Evolutionary conservation across 2,329 filamentous ascomycete genomes (phyloP).

Genomic region (Ceratocystis colombiana): DNA sequence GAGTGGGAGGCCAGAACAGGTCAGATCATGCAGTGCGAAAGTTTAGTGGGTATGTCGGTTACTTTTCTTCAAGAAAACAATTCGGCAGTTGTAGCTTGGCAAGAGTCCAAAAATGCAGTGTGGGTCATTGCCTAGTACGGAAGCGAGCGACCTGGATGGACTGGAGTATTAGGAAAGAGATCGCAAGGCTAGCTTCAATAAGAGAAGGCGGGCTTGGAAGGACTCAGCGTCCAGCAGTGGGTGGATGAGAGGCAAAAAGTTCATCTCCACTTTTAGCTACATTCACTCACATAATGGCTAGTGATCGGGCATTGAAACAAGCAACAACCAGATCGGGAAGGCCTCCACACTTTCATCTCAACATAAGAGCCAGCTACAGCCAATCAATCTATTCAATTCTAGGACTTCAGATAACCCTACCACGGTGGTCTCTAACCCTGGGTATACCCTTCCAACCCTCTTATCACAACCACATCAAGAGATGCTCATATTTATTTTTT

Average conservation of each 20-base stretch:
- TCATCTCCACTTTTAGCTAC: not conserved
- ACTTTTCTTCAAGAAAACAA: not conserved
- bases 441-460: not conserved
- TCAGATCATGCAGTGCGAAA: not conserved
- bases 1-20: not conserved
- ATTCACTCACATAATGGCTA: not conserved
- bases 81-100: not conserved
- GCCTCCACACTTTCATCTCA: not conserved
- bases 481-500: not conserved
- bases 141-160: not conserved
- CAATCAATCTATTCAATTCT: too few relatives aligned
- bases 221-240: too few relatives aligned
- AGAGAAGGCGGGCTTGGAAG: not conserved
- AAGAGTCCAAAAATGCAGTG: not conserved
- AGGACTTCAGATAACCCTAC: too few relatives aligned
- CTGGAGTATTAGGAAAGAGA: too few relatives aligned
- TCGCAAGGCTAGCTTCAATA: too few relatives aligned
- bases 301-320: not conserved
- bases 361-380: not conserved
- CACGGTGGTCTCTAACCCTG: too few relatives aligned
- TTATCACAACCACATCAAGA: not conserved
- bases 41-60: not conserved
- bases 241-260: not conserved
- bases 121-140: too few relatives aligned
- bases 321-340: constrained; percentile 8